Evolutionary conservation across 179 eudicot genomes (phyloP), one percentile per base, ranked within the genome.

Genomic region (Beta lomatogona): DNA sequence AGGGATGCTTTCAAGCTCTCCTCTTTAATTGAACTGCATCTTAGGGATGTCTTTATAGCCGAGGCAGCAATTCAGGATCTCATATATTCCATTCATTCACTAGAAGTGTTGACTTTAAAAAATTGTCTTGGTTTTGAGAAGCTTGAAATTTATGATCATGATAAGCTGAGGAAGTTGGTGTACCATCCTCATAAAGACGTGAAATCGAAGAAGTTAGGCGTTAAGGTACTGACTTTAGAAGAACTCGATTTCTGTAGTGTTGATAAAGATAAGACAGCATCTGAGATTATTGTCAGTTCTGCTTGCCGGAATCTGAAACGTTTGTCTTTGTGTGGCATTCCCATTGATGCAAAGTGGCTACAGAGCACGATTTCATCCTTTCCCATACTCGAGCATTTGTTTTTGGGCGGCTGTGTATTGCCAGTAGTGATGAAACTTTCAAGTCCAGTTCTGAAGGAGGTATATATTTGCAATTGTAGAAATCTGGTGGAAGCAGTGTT

Each of bases 331-430:
- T 41, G 7, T 4, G 53, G 87, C 69, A 50, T 64, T 53, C 48
- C 66, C 64, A 79, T 75, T 6, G 59, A 50, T 61, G 76, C 55
- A 21, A 61, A 75, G n/a, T 50, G 54, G 54, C 31, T 85, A 55
- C 61, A 73, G 50, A 36, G 21, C 3, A 71, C 79, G 46, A 41
- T 76, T 45, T 19, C 78, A 11, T 54, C 84, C 31, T 79, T 82
- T 76, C 78, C 87, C 46, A 25, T 25, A 13, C 78, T 85, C 15
- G 85, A 85, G 75, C 48, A 25, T 64, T 48, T 82, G 85, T 50
- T 3, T 8, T 46, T 85, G 55, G 63, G 69, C 31, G 70, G 59
- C 16, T 82, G 83, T 77, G 68, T 61, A 21, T n/a, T 70, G 69
- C 61, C 75, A 69, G 71, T 68, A 46, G 65, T 72, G 63, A 59